A percentile compares a stretch with the other conserved stretches of the same genome.
These are phyloP conservation scores for Cercospora canescens DNA, from an alignment of 2,329 filamentous ascomycete species.

Conservation along the genomic window DNA sequence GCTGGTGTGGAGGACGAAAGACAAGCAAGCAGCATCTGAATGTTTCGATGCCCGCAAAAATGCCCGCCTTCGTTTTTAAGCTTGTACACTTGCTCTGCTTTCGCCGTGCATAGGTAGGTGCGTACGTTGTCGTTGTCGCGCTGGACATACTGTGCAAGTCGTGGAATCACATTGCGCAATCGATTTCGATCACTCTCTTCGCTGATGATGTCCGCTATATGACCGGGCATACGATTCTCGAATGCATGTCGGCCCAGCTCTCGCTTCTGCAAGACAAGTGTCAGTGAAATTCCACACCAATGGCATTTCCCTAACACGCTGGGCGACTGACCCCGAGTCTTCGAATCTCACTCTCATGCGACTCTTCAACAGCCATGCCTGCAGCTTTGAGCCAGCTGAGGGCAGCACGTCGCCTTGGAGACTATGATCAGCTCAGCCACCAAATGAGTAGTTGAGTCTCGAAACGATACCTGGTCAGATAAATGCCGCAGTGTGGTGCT, in stretches of 20 bases:
- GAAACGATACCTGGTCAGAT: not conserved
- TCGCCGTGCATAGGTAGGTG: slow-evolving; percentile 76
- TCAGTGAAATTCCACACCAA: not conserved
- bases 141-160: slow-evolving; percentile 49
- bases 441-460: not conserved
- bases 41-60: slow-evolving; percentile 93
- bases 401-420: too few relatives aligned
- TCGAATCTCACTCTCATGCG: not conserved
- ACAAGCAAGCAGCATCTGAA: slow-evolving; percentile 70
- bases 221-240: slow-evolving; percentile 46
- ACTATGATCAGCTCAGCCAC: not conserved
- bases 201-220: slow-evolving; percentile 32
- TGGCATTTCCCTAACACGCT: not conserved
- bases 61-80: slow-evolving; percentile 70
- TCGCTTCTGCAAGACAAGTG: slow-evolving; percentile 34
- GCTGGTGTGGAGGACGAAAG: not conserved
- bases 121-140: slow-evolving; percentile 63
- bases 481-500: not conserved
- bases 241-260: slow-evolving; percentile 48
- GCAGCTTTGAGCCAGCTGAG: not conserved
- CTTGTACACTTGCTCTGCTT: slow-evolving; percentile 78
- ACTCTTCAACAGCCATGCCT: not conserved
- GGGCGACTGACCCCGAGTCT: not conserved
- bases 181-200: slow-evolving; percentile 31
- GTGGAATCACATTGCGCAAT: slow-evolving; percentile 43